Percentiles rank a stretch among this genome's conserved stretches.
Evolutionary conservation across 208 protist genomes (phyloP).

Genomic region (Strigomonas galati): DNA sequence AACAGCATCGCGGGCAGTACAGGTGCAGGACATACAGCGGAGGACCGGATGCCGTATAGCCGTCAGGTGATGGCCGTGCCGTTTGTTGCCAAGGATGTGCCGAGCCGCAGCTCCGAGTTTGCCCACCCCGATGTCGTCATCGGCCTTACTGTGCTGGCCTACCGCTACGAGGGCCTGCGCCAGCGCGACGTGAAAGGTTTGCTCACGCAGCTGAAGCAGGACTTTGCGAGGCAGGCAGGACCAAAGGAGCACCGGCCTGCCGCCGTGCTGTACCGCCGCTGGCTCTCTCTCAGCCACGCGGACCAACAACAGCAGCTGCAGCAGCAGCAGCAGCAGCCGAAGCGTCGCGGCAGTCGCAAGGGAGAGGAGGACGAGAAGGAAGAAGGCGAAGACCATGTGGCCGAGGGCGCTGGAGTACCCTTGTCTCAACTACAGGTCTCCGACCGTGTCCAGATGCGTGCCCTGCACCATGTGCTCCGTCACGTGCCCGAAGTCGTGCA

Average conservation of each 20-base stretch:
- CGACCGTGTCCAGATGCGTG: conserved; percentile 57
- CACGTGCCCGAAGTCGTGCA: conserved; percentile 76
- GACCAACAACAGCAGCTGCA: conserved; percentile 14
- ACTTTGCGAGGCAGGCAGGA: conserved; percentile 82
- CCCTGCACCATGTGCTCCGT: conserved; percentile 57
- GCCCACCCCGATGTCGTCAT: conserved; percentile 94
- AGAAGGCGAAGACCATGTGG: conserved; percentile 7
- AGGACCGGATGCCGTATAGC: conserved; percentile 66
- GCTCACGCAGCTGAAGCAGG: conserved; percentile 79
- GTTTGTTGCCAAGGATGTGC: conserved; percentile 96
- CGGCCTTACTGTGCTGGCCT: conserved; percentile 91
- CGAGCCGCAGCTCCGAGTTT: conserved; percentile 92
- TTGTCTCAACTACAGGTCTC: conserved; percentile 85
- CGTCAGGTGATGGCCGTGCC: conserved; percentile 88
- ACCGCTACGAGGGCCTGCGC: conserved; percentile 91
- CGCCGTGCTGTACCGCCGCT: conserved; percentile 68
- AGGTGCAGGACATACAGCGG: conserved; percentile 14
- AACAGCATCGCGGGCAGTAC: not conserved
- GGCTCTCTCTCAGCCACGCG: conserved; percentile 55
- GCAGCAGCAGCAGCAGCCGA: not conserved
- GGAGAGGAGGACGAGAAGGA: conserved; percentile 20
- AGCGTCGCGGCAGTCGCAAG: not conserved
- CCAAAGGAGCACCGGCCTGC: conserved; percentile 87
- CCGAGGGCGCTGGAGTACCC: conserved; percentile 58
- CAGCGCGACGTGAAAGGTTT: conserved; percentile 71